These are phyloP conservation scores for Allium cepa DNA, from an alignment of 106 monocot genomes.

Conservation along the genomic window DNA sequence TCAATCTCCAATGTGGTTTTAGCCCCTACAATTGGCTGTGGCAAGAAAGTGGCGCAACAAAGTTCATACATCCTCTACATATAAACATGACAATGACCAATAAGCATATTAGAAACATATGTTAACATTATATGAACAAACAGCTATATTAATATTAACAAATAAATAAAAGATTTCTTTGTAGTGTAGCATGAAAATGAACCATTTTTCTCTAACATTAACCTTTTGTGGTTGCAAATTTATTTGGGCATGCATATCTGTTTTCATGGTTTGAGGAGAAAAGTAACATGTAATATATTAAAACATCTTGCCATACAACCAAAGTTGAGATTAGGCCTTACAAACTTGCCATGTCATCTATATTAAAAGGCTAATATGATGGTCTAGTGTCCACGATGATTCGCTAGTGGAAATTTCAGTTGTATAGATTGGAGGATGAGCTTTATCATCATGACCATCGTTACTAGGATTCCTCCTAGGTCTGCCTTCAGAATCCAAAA, in stretches of 20 bases:
- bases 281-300: too few species aligned
- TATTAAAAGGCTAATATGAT: conserved; percentile 35
- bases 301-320: too few species aligned
- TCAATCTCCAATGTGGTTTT: conserved; percentile 94
- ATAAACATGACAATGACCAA: background rate
- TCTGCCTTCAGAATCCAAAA: conserved; percentile 72
- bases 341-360: too few species aligned
- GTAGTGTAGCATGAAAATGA: too few species aligned
- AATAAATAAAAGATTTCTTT: too few species aligned
- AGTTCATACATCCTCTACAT: conserved; percentile 85
- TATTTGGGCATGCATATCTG: too few species aligned
- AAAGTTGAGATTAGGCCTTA: too few species aligned
- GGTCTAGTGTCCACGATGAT: conserved; percentile 72
- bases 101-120: background rate
- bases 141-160: too few species aligned
- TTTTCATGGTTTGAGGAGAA: too few species aligned
- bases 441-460: conserved; percentile 99
- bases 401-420: conserved; percentile 83
- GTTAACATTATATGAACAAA: too few species aligned
- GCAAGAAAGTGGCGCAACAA: conserved; percentile 97
- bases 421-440: conserved; percentile 97
- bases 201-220: too few species aligned
- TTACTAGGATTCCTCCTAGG: conserved; percentile 96
- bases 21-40: conserved; percentile 94
- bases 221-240: too few species aligned